These are phyloP conservation scores for Corymbia citriodora DNA, from an alignment of 441 rosid genomes.

Conservation along the genomic window DNA sequence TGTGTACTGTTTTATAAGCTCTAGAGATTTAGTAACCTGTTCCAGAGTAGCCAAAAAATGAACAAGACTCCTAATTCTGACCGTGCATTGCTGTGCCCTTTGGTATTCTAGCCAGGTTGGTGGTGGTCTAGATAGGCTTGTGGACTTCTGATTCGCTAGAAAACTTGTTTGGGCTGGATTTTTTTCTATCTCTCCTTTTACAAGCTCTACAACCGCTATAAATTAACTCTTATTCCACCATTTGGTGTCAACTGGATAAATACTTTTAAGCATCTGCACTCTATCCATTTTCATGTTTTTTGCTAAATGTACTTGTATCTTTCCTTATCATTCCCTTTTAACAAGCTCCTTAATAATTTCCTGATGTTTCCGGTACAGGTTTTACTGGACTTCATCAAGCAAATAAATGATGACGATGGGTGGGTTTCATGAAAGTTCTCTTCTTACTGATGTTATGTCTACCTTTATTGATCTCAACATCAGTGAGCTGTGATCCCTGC, in stretches of 20 bases:
- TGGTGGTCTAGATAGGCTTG: background rate
- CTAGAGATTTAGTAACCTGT: background rate
- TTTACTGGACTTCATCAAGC: slow-evolving; percentile 87
- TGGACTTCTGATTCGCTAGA: background rate
- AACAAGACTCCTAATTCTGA: background rate
- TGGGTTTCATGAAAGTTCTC: slow-evolving; percentile 21
- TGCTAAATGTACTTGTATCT: background rate
- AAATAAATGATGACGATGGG: slow-evolving; percentile 97
- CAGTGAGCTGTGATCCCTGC: background rate
- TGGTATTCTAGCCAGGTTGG: background rate
- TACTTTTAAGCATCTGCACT: background rate
- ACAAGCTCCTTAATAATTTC: background rate
- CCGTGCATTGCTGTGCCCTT: background rate
- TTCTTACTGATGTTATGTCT: background rate
- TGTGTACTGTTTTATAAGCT: background rate
- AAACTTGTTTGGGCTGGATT: background rate
- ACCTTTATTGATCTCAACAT: background rate
- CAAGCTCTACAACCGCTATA: background rate
- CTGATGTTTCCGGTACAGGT: slow-evolving; percentile 44
- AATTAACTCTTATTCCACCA: background rate
- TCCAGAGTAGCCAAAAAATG: background rate
- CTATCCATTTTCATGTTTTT: background rate
- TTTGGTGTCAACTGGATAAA: background rate
- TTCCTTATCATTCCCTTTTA: background rate
- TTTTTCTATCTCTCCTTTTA: background rate